Evolutionary conservation across 2,329 filamentous ascomycete species (phyloP).

Genomic region (Hirsutella minnesotensis): DNA sequence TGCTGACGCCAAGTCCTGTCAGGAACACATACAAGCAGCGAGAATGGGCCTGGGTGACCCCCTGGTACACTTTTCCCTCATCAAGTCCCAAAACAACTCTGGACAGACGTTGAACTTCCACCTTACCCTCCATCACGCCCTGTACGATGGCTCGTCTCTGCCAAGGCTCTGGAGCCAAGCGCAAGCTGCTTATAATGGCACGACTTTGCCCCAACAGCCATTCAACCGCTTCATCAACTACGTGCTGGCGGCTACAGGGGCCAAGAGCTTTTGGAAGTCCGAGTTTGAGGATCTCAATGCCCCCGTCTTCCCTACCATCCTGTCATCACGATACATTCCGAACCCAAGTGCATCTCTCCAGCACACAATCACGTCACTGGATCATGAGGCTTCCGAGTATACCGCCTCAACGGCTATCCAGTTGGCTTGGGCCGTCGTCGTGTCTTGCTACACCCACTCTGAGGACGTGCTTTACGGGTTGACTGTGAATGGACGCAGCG

Average conservation of each 20-base stretch:
- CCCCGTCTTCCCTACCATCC: not conserved
- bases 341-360: not conserved
- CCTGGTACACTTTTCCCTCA: conserved; percentile 32
- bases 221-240: conserved; percentile 35
- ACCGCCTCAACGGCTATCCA: conserved; percentile 45
- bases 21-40: conserved; percentile 25
- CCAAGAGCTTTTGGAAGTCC: not conserved
- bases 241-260: not conserved
- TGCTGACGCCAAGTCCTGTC: too few species aligned
- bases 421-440: conserved; percentile 46
- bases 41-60: conserved; percentile 33
- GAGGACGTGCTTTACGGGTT: conserved; percentile 46
- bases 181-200: conserved; percentile 29
- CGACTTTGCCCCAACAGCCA: conserved; percentile 20
- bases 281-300: not conserved
- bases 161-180: conserved; percentile 35
- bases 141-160: conserved; percentile 48
- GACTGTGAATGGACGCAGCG: conserved; percentile 45
- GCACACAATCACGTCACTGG: not conserved
- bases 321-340: not conserved
- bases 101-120: conserved; percentile 33
- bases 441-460: conserved; percentile 38
- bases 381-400: too few species aligned
- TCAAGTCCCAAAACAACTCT: conserved; percentile 19
- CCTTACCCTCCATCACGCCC: conserved; percentile 42